These are phyloP conservation scores for Anthracocystis setariae DNA, from an alignment of 1,284 basidiomycete genomes.

Conservation along the genomic window DNA sequence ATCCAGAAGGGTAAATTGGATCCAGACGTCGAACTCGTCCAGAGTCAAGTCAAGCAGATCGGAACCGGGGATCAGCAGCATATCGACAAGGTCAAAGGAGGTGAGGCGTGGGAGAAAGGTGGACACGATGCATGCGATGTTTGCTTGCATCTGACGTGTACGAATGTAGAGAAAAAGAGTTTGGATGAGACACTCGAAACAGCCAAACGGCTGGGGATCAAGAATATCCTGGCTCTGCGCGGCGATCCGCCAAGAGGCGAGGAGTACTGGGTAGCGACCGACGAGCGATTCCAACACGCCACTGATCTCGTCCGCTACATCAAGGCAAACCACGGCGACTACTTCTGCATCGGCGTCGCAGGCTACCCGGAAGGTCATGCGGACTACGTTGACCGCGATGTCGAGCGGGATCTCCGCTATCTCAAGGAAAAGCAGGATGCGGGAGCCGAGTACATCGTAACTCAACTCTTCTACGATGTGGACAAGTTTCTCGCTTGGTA, in stretches of 20 bases:
- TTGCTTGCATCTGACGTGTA: conserved; percentile 97
- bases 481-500: conserved; percentile 69
- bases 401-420: conserved; percentile 78
- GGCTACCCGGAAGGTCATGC: conserved; percentile 92
- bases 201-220: conserved; percentile 83
- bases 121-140: conserved; percentile 84
- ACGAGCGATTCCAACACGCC: conserved; percentile 85
- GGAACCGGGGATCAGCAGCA: conserved; percentile 16
- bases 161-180: conserved; percentile 80
- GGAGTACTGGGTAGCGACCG: conserved; percentile 88
- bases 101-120: conserved; percentile 18
- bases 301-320: conserved; percentile 92
- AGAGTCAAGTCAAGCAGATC: conserved; percentile 12
- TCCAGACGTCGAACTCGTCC: conserved; percentile 24
- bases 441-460: conserved; percentile 94
- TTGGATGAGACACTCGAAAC: conserved; percentile 83
- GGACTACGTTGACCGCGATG: conserved; percentile 73
- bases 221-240: conserved; percentile 89
- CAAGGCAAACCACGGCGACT: conserved; percentile 81
- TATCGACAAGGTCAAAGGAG: conserved; percentile 19
- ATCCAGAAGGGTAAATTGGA: conserved; percentile 60
- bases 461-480: conserved; percentile 96
- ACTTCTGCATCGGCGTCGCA: conserved; percentile 92
- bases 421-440: conserved; percentile 92
- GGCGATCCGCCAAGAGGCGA: conserved; percentile 88